Evolutionary conservation across 495 filamentous ascomycete species (phyloP).

Genomic region (Parachaetomium inaequale): DNA sequence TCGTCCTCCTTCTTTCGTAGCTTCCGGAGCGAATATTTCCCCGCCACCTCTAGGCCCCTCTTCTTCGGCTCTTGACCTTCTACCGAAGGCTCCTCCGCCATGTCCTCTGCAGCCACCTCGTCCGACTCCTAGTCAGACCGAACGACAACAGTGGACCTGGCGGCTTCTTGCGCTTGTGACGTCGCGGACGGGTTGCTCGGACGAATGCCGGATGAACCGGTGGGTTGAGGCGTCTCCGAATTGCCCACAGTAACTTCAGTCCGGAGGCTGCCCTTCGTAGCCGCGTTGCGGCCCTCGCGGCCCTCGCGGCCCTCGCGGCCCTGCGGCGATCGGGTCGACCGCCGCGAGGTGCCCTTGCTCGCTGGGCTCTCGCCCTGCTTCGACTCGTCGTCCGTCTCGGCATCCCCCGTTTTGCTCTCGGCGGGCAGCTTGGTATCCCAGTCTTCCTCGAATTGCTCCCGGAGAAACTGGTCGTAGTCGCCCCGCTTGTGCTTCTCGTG

Average conservation of each 20-base stretch:
- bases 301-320: neutral
- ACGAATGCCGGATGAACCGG: neutral
- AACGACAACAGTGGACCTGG: neutral
- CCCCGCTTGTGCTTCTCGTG: slow-evolving; percentile 60
- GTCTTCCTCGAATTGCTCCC: slow-evolving; percentile 60
- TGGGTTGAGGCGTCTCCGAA: neutral
- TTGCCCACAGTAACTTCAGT: neutral
- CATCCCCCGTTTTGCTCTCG: neutral
- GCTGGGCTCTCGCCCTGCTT: neutral
- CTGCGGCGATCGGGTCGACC: neutral
- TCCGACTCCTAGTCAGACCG: neutral
- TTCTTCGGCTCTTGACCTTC: neutral
- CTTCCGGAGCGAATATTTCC: neutral
- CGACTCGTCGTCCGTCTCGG: neutral
- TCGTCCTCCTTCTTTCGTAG: neutral
- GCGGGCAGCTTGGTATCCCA: slow-evolving; percentile 62
- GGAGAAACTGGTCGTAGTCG: slow-evolving; percentile 67
- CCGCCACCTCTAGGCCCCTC: neutral
- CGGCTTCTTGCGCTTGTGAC: neutral
- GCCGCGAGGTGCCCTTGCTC: neutral
- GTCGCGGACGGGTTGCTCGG: neutral
- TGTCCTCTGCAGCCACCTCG: neutral
- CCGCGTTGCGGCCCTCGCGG: neutral
- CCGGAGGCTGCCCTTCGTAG: neutral
- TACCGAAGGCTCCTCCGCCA: neutral